Conservation (phyloP, 768 basidiomycete species). For the Kwoniella dejecticola region DNA sequence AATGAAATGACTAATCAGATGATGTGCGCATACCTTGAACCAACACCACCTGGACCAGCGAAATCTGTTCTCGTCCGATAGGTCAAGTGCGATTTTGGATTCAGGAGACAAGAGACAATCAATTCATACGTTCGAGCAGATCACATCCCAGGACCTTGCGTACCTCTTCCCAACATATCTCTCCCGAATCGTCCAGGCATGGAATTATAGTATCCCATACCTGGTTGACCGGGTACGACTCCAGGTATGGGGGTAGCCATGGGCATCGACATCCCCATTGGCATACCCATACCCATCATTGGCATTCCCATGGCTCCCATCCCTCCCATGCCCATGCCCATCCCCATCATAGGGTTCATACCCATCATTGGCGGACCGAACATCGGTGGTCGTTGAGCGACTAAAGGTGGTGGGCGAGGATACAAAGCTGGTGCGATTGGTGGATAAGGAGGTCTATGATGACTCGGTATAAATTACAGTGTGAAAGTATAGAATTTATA, state of each 20-base stretch:
- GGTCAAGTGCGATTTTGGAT: background rate
- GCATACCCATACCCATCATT: conserved; percentile 29
- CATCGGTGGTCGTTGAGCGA: conserved; percentile 27
- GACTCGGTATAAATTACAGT: too few species aligned
- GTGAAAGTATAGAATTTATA: background rate
- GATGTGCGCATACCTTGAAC: conserved; percentile 30
- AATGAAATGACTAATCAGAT: background rate
- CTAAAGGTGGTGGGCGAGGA: conserved; percentile 24
- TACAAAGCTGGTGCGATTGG: conserved; percentile 15
- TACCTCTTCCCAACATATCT: conserved; percentile 51
- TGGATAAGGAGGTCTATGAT: conserved; percentile 18
- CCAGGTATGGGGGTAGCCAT: conserved; percentile 41
- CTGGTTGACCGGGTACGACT: conserved; percentile 50
- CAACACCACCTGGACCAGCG: conserved; percentile 51
- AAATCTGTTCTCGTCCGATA: conserved; percentile 32
- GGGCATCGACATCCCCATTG: conserved; percentile 36
- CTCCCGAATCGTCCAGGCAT: conserved; percentile 49
- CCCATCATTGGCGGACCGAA: conserved; percentile 31
- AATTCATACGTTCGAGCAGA: conserved; percentile 9
- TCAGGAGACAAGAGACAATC: conserved; percentile 14
- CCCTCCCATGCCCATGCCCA: conserved; percentile 25
- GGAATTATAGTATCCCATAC: conserved; percentile 42
- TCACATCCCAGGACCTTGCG: conserved; percentile 24
- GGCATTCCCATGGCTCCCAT: conserved; percentile 32
- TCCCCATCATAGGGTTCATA: conserved; percentile 22